These are phyloP conservation scores for Seiridium cupressi DNA, from an alignment of 2,329 filamentous ascomycete species.

Conservation along the genomic window DNA sequence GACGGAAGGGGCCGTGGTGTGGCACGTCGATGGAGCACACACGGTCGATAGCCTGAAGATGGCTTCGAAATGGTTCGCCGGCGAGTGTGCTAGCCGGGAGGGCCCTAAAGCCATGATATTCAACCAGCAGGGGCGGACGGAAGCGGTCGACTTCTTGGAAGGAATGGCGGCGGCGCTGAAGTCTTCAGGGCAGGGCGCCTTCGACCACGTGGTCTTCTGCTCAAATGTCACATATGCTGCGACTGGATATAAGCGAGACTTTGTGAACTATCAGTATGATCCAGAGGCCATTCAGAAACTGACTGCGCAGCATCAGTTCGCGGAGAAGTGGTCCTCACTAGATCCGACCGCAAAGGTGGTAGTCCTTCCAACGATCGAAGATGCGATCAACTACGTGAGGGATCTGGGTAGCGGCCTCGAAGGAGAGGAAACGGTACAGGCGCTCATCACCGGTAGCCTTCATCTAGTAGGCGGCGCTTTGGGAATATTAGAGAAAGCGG, in stretches of 20 bases:
- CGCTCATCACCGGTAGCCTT: conserved; percentile 60
- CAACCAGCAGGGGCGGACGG: conserved; percentile 21
- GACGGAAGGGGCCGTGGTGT: conserved; percentile 57
- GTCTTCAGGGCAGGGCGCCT: conserved; percentile 36
- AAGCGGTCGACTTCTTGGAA: conserved; percentile 47
- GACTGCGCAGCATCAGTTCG: conserved; percentile 51
- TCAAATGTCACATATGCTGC: conserved; percentile 65
- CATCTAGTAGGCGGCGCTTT: conserved; percentile 59
- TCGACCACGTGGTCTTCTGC: conserved; percentile 79
- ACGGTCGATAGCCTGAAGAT: conserved; percentile 85
- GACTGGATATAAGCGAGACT: conserved; percentile 54
- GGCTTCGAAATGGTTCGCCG: conserved; percentile 78
- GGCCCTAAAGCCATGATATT: conserved; percentile 68
- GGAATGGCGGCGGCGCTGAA: conserved; percentile 38
- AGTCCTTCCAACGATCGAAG: conserved; percentile 52
- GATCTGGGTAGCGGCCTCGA: conserved; percentile 27
- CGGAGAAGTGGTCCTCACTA: conserved; percentile 46
- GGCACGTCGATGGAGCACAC: conserved; percentile 93
- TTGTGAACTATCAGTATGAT: conserved; percentile 54
- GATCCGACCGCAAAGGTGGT: conserved; percentile 44
- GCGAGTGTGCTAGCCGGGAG: conserved; percentile 27
- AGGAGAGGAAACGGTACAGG: conserved; percentile 36
- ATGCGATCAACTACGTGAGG: conserved; percentile 49
- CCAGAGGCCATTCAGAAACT: conserved; percentile 49
- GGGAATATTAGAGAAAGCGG: conserved; percentile 45